phyloP scores from a whole-genome alignment of 352 stramenopile species.

The Halophytophthora polymorphica region DNA sequence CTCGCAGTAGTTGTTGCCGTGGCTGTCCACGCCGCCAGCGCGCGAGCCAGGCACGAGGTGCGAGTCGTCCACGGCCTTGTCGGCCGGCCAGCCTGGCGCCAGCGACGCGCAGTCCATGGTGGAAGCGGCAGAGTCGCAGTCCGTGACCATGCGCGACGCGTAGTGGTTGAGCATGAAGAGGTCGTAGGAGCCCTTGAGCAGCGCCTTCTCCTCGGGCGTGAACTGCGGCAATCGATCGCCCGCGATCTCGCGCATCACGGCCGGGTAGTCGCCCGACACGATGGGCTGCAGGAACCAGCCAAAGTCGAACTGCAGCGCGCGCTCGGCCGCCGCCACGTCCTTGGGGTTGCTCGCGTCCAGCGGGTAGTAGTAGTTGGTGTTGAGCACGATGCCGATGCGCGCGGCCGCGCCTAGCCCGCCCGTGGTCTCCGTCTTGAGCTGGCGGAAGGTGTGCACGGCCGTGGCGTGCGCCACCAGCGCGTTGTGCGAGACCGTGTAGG shows the following conservation, averaged over 20 bases:
- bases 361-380: conserved; percentile 66
- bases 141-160: conserved; percentile 42
- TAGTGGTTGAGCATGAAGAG: conserved; percentile 96
- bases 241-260: conserved; percentile 74
- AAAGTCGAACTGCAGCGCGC: conserved; percentile 83
- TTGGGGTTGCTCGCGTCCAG: conserved; percentile 46
- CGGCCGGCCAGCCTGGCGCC: conserved; percentile 22
- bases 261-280: conserved; percentile 85
- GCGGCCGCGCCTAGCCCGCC: conserved; percentile 39
- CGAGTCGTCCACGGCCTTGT: conserved; percentile 28
- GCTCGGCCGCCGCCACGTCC: conserved; percentile 52
- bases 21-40: not conserved
- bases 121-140: conserved; percentile 32
- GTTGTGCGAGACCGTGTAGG: conserved; percentile 68
- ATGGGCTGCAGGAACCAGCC: conserved; percentile 90
- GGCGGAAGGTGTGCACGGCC: conserved; percentile 78
- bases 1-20: conserved; percentile 17
- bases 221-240: conserved; percentile 83
- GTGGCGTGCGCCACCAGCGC: conserved; percentile 85
- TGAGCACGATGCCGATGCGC: conserved; percentile 90
- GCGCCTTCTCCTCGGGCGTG: conserved; percentile 52
- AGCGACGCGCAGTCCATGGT: conserved; percentile 18
- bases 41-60: conserved; percentile 49
- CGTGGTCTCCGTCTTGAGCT: conserved; percentile 17
- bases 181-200: conserved; percentile 78